Evolutionary conservation across 441 rosid genomes (phyloP).

Genomic region (Jatropha multifida): DNA sequence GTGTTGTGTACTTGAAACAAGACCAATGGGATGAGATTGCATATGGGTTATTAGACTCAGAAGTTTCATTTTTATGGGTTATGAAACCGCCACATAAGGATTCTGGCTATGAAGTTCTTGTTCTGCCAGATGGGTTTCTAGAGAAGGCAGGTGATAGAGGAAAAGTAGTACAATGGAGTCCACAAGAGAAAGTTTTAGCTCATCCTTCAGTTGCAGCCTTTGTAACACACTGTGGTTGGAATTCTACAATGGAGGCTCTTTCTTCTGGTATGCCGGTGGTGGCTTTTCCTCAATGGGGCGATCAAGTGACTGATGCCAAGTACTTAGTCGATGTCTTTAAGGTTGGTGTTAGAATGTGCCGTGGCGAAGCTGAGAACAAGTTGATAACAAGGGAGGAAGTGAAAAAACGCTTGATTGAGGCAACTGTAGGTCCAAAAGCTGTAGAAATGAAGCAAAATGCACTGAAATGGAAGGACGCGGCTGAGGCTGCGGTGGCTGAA

Average conservation of each 20-base stretch:
- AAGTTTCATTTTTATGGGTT: conserved; percentile 68
- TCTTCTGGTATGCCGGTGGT: conserved; percentile 60
- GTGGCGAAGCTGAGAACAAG: conserved; percentile 62
- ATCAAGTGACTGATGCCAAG: conserved; percentile 74
- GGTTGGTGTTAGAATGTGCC: conserved; percentile 62
- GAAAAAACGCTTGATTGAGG: conserved; percentile 54
- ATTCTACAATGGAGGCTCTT: conserved; percentile 73
- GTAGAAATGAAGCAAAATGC: conserved; percentile 57
- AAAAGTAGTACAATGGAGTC: conserved; percentile 65
- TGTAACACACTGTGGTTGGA: conserved; percentile 90
- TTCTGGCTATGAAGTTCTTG: conserved; percentile 21
- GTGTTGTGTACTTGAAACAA: conserved; percentile 53
- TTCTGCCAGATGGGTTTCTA: conserved; percentile 56
- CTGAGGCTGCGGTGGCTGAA: conserved; percentile 62
- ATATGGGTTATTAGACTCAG: conserved; percentile 47
- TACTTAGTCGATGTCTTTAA: conserved; percentile 61
- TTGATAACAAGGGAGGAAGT: conserved; percentile 61
- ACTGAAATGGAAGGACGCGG: conserved; percentile 61
- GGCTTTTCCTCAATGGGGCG: conserved; percentile 87
- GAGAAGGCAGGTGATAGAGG: conserved; percentile 59
- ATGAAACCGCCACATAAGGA: conserved; percentile 43
- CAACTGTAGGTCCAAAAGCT: conserved; percentile 50
- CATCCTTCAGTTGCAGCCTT: conserved; percentile 69
- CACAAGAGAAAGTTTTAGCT: conserved; percentile 65
- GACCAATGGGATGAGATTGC: conserved; percentile 75